Evolutionary conservation across 78 protist genomes (phyloP), one percentile per base, ranked within the genome.

Genomic region (Cavenderia fasciculata): DNA sequence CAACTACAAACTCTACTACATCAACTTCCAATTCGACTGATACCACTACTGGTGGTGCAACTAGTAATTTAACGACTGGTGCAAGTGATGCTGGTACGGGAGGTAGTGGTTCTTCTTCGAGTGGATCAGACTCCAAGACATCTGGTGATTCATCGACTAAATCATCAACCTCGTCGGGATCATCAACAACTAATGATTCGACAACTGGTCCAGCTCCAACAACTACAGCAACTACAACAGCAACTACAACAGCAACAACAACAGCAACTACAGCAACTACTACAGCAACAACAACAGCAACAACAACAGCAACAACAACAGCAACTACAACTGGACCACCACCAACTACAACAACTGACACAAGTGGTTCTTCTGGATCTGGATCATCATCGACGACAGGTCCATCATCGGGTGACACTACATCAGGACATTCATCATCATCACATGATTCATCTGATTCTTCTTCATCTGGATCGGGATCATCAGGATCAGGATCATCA

Each of bases 121-220:
- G n/a, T n/a, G n/a, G n/a, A n/a, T n/a, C n/a, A n/a, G n/a, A n/a
- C n/a, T n/a, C n/a, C n/a, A n/a, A n/a, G n/a, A n/a, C n/a, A n/a
- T n/a, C n/a, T n/a, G n/a, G n/a, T n/a, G n/a, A n/a, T n/a, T n/a
- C n/a, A n/a, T n/a, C n/a, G n/a, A n/a, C n/a, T n/a, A n/a, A n/a
- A n/a, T n/a, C n/a, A n/a, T n/a, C 10, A 38, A 23, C 40, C 16
- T 36, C n/a, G 34, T 41, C 54, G 38, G 23, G 72, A 74, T 33
- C 84, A 63, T 40, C 72, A 36, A 63, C 47, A 38, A 63, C 72
- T 36, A 47, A n/a, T n/a, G n/a, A n/a, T n/a, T n/a, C n/a, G n/a
- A n/a, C n/a, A n/a, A 36, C 47, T 19, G 38, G 27, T 19, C 14
- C 43, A 7, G 54, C 38, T 11, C 72, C 72, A 63, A 2, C 25